Evolutionary conservation across 164 flowering plant genomes (phyloP).

Genomic region (Umbellularia californica): DNA sequence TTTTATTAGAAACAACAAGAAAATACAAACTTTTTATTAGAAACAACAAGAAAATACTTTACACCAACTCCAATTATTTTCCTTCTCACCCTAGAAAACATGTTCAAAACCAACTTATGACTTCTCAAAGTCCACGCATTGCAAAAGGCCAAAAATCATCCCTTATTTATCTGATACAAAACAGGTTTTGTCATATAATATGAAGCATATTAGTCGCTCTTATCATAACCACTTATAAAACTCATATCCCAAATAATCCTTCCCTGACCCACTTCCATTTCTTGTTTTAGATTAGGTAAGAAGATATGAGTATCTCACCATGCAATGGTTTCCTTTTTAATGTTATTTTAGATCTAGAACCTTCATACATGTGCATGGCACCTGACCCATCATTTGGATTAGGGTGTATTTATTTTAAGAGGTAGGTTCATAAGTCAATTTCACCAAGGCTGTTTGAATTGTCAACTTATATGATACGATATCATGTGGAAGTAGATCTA

Average conservation of each 20-base stretch:
- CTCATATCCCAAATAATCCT: too few species aligned
- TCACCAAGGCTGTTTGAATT: background rate
- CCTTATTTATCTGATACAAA: background rate
- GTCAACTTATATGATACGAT: constrained; percentile 2
- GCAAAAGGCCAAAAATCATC: background rate
- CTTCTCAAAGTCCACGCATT: too few species aligned
- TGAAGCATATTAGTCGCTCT: background rate
- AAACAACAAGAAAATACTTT: too few species aligned
- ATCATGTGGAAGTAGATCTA: background rate
- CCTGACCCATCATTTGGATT: background rate
- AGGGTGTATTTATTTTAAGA: background rate
- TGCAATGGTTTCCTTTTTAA: background rate
- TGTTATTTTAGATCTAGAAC: background rate
- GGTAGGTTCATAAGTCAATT: background rate
- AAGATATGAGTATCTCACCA: too few species aligned
- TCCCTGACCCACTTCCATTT: too few species aligned
- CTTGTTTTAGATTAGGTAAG: background rate
- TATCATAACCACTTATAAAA: background rate
- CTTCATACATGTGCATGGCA: background rate
- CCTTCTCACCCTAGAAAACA: too few species aligned
- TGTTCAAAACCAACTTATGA: too few species aligned
- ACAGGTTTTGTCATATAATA: too few species aligned
- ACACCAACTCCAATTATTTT: too few species aligned
- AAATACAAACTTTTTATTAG: too few species aligned
- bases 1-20: too few species aligned